These are phyloP conservation scores for Lactarius evosmus DNA, from an alignment of 768 basidiomycete species.

Conservation along the genomic window DNA sequence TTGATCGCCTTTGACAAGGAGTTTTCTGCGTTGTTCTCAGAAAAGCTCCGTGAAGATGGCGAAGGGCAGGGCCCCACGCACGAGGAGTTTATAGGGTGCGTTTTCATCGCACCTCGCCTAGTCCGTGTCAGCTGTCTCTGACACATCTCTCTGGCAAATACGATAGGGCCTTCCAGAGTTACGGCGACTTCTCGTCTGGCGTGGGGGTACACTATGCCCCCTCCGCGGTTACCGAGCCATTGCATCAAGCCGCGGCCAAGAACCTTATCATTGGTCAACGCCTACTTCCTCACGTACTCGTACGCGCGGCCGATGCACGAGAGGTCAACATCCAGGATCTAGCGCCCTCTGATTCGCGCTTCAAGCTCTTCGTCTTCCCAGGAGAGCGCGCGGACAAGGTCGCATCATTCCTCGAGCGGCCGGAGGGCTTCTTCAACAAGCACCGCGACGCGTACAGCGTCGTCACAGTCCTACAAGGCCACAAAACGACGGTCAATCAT, in stretches of 20 bases:
- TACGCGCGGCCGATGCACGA: constrained; percentile 46
- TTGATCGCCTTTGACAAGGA: constrained; percentile 53
- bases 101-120: neutral
- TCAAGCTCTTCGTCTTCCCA: constrained; percentile 47
- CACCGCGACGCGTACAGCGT: constrained; percentile 34
- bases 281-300: constrained; percentile 45
- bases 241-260: constrained; percentile 39
- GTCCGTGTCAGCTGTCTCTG: neutral
- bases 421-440: constrained; percentile 32
- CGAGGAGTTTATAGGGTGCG: constrained; percentile 46
- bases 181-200: constrained; percentile 46
- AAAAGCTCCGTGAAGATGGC: constrained; percentile 44
- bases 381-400: constrained; percentile 33
- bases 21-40: constrained; percentile 51
- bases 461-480: constrained; percentile 32
- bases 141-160: neutral
- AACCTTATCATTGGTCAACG: constrained; percentile 50
- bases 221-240: constrained; percentile 38
- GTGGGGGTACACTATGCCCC: constrained; percentile 49
- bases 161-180: constrained; percentile 43
- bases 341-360: constrained; percentile 46
- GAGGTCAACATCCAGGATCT: constrained; percentile 51
- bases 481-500: constrained; percentile 37
- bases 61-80: constrained; percentile 47
- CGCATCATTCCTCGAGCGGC: constrained; percentile 32